A percentile compares a stretch with the other conserved stretches of the same genome.
These are phyloP conservation scores for Pyrus communis DNA, from an alignment of 306 rosid genomes.

Conservation along the genomic window DNA sequence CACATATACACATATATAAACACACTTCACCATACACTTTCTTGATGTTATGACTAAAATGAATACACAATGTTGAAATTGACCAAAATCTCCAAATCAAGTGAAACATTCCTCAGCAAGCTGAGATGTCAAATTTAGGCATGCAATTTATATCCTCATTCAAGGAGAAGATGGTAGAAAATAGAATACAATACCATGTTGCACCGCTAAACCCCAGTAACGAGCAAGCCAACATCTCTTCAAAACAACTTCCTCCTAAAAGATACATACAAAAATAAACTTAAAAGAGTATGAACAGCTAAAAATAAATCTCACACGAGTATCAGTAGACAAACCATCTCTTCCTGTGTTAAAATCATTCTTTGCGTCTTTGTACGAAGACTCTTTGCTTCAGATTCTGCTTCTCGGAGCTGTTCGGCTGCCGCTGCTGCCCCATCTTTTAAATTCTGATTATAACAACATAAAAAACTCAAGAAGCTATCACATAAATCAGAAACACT, in stretches of 20 bases:
- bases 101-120: slow-evolving; percentile 5
- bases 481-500: slow-evolving; percentile 4
- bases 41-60: not conserved
- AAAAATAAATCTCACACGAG: slow-evolving; percentile 1
- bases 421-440: slow-evolving; percentile 74
- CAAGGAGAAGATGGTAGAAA: slow-evolving; percentile 19
- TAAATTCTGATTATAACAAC: slow-evolving; percentile 49
- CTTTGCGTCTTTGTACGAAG: slow-evolving; percentile 91
- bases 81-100: not conserved
- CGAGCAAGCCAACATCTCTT: slow-evolving; percentile 99
- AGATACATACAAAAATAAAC: slow-evolving; percentile 5
- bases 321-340: slow-evolving; percentile 67
- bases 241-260: slow-evolving; percentile 92
- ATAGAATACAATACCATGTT: slow-evolving; percentile 74
- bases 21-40: not conserved
- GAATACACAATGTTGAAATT: not conserved
- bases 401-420: slow-evolving; percentile 70
- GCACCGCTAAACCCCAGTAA: slow-evolving; percentile 88
- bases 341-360: slow-evolving; percentile 97
- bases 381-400: slow-evolving; percentile 84
- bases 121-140: slow-evolving; percentile 4
- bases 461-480: slow-evolving; percentile 12
- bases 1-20: not conserved
- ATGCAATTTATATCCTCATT: slow-evolving; percentile 6
- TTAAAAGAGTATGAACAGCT: slow-evolving; percentile 9